Percentiles rank a stretch among this genome's conserved stretches.
Conservation (phyloP, 257 asterid species). For the Ajuga chamaepitys region DNA sequence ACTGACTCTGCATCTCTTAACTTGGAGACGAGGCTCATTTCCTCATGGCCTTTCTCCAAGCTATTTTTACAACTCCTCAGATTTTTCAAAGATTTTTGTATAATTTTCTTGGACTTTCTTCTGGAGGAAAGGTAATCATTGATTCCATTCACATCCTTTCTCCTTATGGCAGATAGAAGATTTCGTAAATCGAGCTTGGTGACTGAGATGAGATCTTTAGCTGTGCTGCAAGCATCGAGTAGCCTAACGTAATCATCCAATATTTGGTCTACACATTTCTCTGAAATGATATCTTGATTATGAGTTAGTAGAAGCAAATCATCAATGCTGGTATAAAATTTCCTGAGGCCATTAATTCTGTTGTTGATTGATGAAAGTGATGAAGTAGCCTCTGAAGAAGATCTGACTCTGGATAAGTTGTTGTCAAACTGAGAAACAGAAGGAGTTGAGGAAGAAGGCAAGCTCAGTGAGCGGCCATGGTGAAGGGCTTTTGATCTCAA, state of each 20-base stretch:
- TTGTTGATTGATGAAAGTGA: slow-evolving; percentile 16
- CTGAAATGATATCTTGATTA: slow-evolving; percentile 15
- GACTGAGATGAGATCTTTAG: slow-evolving; percentile 22
- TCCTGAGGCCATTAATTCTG: slow-evolving; percentile 19
- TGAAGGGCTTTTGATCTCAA: slow-evolving; percentile 30
- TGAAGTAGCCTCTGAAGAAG: slow-evolving; percentile 19
- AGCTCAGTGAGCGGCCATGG: slow-evolving; percentile 40
- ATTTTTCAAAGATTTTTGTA: slow-evolving; percentile 16
- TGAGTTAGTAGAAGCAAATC: slow-evolving; percentile 25
- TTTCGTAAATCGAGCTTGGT: slow-evolving; percentile 12
- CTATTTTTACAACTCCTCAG: slow-evolving; percentile 4
- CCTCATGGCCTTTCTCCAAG: background rate
- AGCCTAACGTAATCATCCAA: slow-evolving; percentile 26
- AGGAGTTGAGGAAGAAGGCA: slow-evolving; percentile 30
- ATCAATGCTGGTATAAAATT: slow-evolving; percentile 17
- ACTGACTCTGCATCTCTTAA: slow-evolving; percentile 25
- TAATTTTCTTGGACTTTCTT: slow-evolving; percentile 28
- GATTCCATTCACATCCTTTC: slow-evolving; percentile 21
- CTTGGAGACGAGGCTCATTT: background rate
- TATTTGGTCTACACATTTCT: slow-evolving; percentile 20
- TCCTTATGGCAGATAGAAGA: slow-evolving; percentile 27
- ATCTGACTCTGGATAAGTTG: slow-evolving; percentile 8
- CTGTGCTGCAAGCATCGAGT: slow-evolving; percentile 26
- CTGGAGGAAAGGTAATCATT: slow-evolving; percentile 1
- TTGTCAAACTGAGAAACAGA: slow-evolving; percentile 24